A percentile compares a stretch with the other conserved stretches of the same genome.
phyloP scores from a whole-genome alignment of 164 flowering plant genomes.

The Vitis vinifera region DNA sequence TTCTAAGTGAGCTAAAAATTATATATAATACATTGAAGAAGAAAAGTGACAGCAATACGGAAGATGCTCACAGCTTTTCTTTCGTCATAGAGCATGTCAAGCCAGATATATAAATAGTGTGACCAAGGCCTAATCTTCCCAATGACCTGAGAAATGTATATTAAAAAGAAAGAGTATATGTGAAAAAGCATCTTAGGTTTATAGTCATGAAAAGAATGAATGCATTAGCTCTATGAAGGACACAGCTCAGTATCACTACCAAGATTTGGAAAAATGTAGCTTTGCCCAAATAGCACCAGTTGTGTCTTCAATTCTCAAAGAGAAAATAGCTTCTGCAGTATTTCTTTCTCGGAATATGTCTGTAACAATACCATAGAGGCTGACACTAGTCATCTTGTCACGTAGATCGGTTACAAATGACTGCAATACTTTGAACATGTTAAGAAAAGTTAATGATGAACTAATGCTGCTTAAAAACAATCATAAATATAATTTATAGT shows the following conservation, averaged over 20 bases:
- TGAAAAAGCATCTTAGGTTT: neutral
- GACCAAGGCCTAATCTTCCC: conserved; percentile 80
- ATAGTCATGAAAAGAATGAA: neutral
- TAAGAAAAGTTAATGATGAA: conserved; percentile 7
- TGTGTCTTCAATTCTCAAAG: conserved; percentile 63
- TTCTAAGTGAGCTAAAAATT: too few species aligned
- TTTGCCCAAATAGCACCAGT: conserved; percentile 69
- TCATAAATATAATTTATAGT: neutral
- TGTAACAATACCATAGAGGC: conserved; percentile 78
- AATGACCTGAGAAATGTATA: conserved; percentile 64
- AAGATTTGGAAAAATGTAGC: conserved; percentile 64
- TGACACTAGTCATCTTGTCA: conserved; percentile 86
- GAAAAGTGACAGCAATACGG: neutral
- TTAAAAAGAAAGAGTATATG: neutral
- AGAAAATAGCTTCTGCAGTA: conserved; percentile 37
- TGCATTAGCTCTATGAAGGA: neutral
- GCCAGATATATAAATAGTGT: conserved; percentile 72
- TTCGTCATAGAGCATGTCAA: conserved; percentile 58
- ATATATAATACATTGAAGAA: neutral
- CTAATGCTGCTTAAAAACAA: neutral
- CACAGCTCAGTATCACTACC: conserved; percentile 37
- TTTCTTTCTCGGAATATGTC: conserved; percentile 47
- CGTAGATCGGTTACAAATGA: conserved; percentile 70
- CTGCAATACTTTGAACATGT: conserved; percentile 57
- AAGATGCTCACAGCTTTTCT: conserved; percentile 50